Conservation (phyloP, 805 yeast genomes). For the Saccharomycopsis fodiens region DNA sequence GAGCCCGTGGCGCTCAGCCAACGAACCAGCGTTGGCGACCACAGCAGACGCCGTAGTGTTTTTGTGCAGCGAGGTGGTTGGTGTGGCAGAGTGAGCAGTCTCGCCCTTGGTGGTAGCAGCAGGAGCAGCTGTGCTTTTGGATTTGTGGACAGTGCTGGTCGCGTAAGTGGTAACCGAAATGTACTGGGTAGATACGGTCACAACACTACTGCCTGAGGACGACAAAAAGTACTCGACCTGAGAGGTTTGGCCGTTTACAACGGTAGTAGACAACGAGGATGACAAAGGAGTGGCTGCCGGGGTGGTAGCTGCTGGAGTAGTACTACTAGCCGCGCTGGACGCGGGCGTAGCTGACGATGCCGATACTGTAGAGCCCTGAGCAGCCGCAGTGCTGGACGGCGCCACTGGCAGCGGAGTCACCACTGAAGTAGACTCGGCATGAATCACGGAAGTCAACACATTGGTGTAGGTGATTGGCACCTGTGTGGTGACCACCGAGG, state of each 20-base stretch:
- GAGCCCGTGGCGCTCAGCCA: neutral
- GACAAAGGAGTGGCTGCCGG: slow-evolving; percentile 1
- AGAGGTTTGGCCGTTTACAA: slow-evolving; percentile 11
- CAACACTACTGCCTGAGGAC: slow-evolving; percentile 14
- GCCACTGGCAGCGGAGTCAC: too few species aligned
- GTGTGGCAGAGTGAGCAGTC: neutral
- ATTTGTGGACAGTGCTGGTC: slow-evolving; percentile 15
- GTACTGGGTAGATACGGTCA: slow-evolving; percentile 19
- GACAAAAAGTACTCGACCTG: slow-evolving; percentile 13
- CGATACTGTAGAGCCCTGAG: neutral
- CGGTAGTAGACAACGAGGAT: slow-evolving; percentile 16
- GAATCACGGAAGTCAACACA: neutral
- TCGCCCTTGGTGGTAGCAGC: slow-evolving; percentile 16
- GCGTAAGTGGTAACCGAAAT: slow-evolving; percentile 19
- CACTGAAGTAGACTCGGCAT: slow-evolving; percentile 20
- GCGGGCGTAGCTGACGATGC: slow-evolving; percentile 1
- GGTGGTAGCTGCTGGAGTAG: neutral
- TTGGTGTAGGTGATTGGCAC: neutral
- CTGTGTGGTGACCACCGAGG: neutral
- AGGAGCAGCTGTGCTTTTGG: slow-evolving; percentile 19
- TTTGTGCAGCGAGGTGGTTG: neutral
- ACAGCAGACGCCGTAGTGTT: slow-evolving; percentile 1
- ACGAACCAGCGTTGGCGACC: slow-evolving; percentile 5
- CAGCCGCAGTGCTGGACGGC: neutral
- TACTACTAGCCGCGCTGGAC: slow-evolving; percentile 1